Conservation (phyloP, 371 early-diverging fungal genomes). For the Mucor sp. region DNA sequence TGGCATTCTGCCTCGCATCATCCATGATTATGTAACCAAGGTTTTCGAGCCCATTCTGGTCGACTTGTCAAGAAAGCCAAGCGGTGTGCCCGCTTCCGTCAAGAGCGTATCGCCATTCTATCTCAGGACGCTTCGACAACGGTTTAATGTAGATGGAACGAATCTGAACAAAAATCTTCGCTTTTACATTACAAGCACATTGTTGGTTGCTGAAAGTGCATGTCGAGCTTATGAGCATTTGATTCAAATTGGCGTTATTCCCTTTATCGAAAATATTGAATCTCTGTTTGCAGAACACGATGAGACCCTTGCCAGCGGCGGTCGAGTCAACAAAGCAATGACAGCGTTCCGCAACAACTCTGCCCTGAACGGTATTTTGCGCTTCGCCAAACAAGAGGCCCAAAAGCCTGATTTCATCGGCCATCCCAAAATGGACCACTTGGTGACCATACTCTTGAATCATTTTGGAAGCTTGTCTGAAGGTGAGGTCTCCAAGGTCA, state of each 20-base stretch:
- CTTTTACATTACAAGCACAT: constrained; percentile 31
- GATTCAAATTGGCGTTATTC: constrained; percentile 62
- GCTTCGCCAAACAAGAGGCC: background rate
- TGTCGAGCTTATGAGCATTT: constrained; percentile 59
- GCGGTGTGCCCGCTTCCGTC: constrained; percentile 44
- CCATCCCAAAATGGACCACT: constrained; percentile 82
- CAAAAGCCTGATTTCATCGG: constrained; percentile 56
- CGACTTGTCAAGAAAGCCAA: constrained; percentile 48
- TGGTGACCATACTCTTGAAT: constrained; percentile 64
- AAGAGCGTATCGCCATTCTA: constrained; percentile 43
- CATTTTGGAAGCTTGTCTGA: constrained; percentile 56
- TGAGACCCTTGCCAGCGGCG: background rate
- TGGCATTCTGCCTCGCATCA: constrained; percentile 35
- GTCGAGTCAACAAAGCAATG: background rate
- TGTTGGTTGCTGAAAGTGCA: constrained; percentile 39
- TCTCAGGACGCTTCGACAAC: constrained; percentile 47
- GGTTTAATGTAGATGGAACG: constrained; percentile 31
- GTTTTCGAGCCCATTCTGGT: constrained; percentile 51
- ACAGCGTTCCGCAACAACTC: background rate
- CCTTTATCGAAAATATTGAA: constrained; percentile 56
- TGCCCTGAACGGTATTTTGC: background rate
- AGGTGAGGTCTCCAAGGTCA: constrained; percentile 66
- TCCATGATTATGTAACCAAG: constrained; percentile 31
- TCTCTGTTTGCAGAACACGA: constrained; percentile 25
- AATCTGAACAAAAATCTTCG: constrained; percentile 28